Conservation (phyloP, 208 protist genomes). For the Crithidia expoeki region DNA sequence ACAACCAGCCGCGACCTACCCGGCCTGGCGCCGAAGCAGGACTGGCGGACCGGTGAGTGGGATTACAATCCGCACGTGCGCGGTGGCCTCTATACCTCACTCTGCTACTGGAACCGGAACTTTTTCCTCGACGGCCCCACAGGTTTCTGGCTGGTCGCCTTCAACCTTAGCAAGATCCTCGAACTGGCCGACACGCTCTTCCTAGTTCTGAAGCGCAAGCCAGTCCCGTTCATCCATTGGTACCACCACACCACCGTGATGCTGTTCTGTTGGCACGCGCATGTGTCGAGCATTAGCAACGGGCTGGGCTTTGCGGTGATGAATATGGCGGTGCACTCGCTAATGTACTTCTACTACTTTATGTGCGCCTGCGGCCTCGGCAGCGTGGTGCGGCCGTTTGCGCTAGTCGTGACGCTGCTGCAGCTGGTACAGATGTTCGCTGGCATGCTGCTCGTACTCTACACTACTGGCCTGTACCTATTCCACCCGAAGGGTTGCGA, state of each 20-base stretch:
- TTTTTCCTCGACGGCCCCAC: slow-evolving; percentile 51
- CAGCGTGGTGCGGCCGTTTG: slow-evolving; percentile 66
- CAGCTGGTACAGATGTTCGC: slow-evolving; percentile 94
- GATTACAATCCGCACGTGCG: slow-evolving; percentile 34
- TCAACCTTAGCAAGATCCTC: slow-evolving; percentile 80
- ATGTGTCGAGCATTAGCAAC: slow-evolving; percentile 49
- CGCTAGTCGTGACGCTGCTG: slow-evolving; percentile 80
- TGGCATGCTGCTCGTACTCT: slow-evolving; percentile 28
- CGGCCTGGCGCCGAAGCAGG: slow-evolving; percentile 34
- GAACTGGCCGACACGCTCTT: slow-evolving; percentile 89
- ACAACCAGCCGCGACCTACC: slow-evolving; percentile 31
- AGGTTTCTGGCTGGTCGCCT: slow-evolving; percentile 72
- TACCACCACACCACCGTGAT: slow-evolving; percentile 94
- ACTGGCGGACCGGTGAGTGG: slow-evolving; percentile 29
- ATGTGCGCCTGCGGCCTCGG: slow-evolving; percentile 62
- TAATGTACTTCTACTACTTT: slow-evolving; percentile 97
- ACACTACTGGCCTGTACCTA: slow-evolving; percentile 40
- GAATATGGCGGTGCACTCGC: slow-evolving; percentile 93
- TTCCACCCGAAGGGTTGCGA: slow-evolving; percentile 53
- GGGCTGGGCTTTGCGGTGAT: slow-evolving; percentile 87
- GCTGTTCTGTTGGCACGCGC: slow-evolving; percentile 90
- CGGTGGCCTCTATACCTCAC: slow-evolving; percentile 54
- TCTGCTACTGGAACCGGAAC: slow-evolving; percentile 60
- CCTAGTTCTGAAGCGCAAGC: slow-evolving; percentile 78
- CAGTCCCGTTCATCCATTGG: slow-evolving; percentile 88